A percentile compares a stretch with the other conserved stretches of the same genome.
These are phyloP conservation scores for Rhododendron vialii DNA, from an alignment of 148 eudicot genomes.

Conservation along the genomic window DNA sequence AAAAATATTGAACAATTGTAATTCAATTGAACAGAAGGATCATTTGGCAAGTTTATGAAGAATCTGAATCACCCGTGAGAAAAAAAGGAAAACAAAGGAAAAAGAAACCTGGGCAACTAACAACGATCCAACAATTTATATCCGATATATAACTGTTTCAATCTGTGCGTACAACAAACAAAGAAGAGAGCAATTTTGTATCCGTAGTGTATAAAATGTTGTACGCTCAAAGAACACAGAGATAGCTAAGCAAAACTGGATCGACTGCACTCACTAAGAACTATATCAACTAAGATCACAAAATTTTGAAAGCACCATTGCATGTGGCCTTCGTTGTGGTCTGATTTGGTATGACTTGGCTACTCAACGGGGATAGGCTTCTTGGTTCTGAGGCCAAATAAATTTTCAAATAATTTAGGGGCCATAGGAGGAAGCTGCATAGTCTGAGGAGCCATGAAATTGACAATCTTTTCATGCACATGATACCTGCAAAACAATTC, in stretches of 20 bases:
- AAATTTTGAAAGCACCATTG: not conserved
- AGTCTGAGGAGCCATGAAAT: conserved; percentile 92
- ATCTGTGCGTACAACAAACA: not conserved
- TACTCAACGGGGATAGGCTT: conserved; percentile 34
- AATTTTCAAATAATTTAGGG: conserved; percentile 57
- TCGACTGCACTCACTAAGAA: not conserved
- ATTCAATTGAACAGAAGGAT: not conserved
- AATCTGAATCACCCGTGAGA: not conserved
- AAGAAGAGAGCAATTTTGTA: not conserved
- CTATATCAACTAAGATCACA: not conserved
- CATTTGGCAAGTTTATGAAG: not conserved
- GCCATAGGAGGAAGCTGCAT: conserved; percentile 59
- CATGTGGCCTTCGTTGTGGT: not conserved
- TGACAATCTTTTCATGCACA: conserved; percentile 80
- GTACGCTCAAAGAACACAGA: not conserved
- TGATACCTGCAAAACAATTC: conserved; percentile 47
- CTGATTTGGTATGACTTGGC: not conserved
- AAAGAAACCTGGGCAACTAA: not conserved
- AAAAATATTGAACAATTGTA: not conserved
- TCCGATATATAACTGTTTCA: not conserved
- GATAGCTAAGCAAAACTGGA: not conserved
- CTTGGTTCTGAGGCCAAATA: conserved; percentile 57
- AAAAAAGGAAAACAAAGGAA: not conserved
- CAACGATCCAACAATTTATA: not conserved
- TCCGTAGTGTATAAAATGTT: not conserved